Evolutionary conservation across 2,329 filamentous ascomycete genomes (phyloP).

Genomic region (Didymella pomorum): DNA sequence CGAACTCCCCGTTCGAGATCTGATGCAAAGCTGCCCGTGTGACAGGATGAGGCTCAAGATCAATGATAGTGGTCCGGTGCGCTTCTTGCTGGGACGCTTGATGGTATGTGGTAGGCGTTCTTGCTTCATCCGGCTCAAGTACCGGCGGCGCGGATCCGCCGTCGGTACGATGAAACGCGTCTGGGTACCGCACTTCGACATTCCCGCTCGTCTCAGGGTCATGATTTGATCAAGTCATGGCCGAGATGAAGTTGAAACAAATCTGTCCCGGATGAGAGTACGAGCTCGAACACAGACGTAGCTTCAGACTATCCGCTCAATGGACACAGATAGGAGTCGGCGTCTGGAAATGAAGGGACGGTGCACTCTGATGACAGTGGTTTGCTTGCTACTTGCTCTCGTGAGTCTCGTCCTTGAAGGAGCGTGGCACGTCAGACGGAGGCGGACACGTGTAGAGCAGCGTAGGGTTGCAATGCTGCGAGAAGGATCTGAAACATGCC

Average conservation of each 20-base stretch:
- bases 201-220: conserved; percentile 33
- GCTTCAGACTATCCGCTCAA: not conserved
- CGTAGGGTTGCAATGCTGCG: conserved; percentile 3
- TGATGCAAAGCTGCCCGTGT: not conserved
- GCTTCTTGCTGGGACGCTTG: conserved; percentile 9
- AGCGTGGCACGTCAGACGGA: conserved; percentile 8
- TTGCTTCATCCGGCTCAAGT: conserved; percentile 21
- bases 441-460: conserved; percentile 17
- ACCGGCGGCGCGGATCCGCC: conserved; percentile 25
- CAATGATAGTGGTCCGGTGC: conserved; percentile 12
- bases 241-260: conserved; percentile 6
- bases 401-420: not conserved
- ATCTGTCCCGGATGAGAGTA: conserved; percentile 8
- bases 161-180: conserved; percentile 32
- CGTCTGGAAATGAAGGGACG: not conserved
- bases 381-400: not conserved
- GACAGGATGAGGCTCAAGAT: not conserved
- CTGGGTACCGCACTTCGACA: conserved; percentile 24
- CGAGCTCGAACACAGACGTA: not conserved
- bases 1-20: not conserved
- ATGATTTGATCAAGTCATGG: conserved; percentile 18
- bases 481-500: conserved; percentile 16
- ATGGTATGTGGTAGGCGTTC: conserved; percentile 20
- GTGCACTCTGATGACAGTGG: not conserved
- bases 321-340: not conserved